Conservation (phyloP, 139 green algal genomes). For the Closterium sp. region DNA sequence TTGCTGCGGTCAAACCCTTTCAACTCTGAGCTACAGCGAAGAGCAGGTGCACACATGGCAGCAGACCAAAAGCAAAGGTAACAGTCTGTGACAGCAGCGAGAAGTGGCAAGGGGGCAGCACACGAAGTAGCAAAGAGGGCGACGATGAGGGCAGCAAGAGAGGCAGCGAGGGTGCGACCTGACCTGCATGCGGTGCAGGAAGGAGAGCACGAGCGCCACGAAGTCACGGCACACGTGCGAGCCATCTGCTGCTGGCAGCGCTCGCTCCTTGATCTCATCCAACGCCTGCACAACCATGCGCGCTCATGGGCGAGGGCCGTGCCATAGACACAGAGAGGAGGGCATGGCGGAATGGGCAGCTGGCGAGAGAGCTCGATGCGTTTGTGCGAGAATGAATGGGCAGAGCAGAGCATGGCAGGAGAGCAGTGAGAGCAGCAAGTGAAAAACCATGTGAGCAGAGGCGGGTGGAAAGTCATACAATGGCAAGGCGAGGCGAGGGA, state of each 20-base stretch:
- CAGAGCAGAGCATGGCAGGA: not conserved
- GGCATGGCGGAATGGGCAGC: not conserved
- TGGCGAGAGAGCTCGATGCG: not conserved
- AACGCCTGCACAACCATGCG: not conserved
- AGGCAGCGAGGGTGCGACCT: not conserved
- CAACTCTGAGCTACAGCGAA: too few relatives aligned
- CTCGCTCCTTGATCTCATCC: not conserved
- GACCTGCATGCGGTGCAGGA: slow-evolving; percentile 6
- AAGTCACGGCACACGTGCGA: slow-evolving; percentile 1
- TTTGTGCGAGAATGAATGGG: not conserved
- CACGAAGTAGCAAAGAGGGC: not conserved
- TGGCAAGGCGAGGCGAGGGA: not conserved
- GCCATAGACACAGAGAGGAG: not conserved
- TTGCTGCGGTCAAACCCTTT: too few relatives aligned
- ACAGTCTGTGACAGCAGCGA: not conserved
- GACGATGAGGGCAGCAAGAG: not conserved
- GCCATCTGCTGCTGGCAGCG: not conserved
- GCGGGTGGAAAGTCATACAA: not conserved
- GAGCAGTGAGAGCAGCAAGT: not conserved
- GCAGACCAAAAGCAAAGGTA: not conserved
- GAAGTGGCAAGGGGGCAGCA: too few relatives aligned
- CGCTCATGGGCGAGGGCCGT: not conserved
- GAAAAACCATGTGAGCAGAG: too few relatives aligned
- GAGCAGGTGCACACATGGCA: not conserved
- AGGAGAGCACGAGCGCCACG: not conserved